phyloP scores from a whole-genome alignment of 177 flowering plant species.

The Vitis hybrid region DNA sequence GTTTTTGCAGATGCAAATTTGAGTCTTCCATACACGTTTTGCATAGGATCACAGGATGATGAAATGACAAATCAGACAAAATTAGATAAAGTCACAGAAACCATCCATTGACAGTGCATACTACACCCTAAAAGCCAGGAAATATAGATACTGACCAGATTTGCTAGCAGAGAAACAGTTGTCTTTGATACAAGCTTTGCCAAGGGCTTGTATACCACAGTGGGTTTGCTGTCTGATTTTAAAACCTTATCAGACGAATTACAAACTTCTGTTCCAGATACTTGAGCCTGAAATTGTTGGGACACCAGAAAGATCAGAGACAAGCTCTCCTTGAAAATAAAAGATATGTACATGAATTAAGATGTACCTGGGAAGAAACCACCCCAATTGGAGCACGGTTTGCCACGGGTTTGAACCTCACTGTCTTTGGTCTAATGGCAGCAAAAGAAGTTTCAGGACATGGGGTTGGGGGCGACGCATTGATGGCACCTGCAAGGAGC shows the following conservation, averaged over 20 bases:
- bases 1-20: not conserved
- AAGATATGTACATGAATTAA: not conserved
- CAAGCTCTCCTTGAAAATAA: not conserved
- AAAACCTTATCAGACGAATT: constrained; percentile 33
- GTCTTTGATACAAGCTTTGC: constrained; percentile 78
- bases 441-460: constrained; percentile 48
- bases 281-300: constrained; percentile 44
- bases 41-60: too few relatives aligned
- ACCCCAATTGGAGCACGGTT: constrained; percentile 30
- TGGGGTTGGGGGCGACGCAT: constrained; percentile 48
- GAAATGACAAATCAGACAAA: not conserved
- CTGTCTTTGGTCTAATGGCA: constrained; percentile 86
- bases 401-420: constrained; percentile 59
- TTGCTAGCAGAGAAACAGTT: constrained; percentile 72
- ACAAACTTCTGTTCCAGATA: constrained; percentile 34
- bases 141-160: constrained; percentile 56
- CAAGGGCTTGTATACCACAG: constrained; percentile 75
- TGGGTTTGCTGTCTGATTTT: constrained; percentile 36
- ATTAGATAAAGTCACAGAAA: not conserved
- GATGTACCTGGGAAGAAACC: constrained; percentile 45
- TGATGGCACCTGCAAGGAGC: constrained; percentile 70
- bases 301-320: constrained; percentile 1
- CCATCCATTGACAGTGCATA: too few relatives aligned
- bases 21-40: not conserved
- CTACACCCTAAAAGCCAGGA: not conserved